phyloP scores from a whole-genome alignment of 345 rosid genomes.

The Rhizophora mangle region DNA sequence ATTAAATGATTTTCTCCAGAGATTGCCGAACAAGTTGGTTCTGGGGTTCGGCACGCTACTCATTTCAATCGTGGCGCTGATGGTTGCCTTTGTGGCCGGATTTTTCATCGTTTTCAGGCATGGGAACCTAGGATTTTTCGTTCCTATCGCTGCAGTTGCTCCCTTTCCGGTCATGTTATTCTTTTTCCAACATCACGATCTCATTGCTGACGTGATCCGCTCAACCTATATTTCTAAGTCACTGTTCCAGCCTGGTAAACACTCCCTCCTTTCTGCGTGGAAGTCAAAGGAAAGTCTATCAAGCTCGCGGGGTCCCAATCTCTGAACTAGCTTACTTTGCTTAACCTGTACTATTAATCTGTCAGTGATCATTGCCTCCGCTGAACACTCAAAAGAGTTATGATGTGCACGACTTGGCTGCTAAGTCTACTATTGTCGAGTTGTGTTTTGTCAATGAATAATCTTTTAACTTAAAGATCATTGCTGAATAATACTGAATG shows the following conservation, averaged over 20 bases:
- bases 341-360: too few species aligned
- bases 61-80: constrained; percentile 16
- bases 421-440: too few species aligned
- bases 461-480: too few species aligned
- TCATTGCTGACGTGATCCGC: not conserved
- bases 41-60: constrained; percentile 1
- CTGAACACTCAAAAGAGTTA: too few species aligned
- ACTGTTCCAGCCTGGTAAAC: not conserved
- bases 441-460: too few species aligned
- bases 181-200: not conserved
- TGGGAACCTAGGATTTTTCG: not conserved
- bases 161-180: not conserved
- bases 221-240: not conserved
- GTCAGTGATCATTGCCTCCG: too few species aligned
- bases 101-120: constrained; percentile 5
- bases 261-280: too few species aligned
- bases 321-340: too few species aligned
- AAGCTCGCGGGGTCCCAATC: too few species aligned
- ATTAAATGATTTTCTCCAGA: not conserved
- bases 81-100: constrained; percentile 6
- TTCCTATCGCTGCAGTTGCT: constrained; percentile 7
- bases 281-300: too few species aligned
- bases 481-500: too few species aligned
- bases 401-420: too few species aligned
- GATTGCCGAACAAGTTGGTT: constrained; percentile 11